Evolutionary conservation across 2,329 filamentous ascomycete species (phyloP).

Genomic region (Colletotrichum godetiae): DNA sequence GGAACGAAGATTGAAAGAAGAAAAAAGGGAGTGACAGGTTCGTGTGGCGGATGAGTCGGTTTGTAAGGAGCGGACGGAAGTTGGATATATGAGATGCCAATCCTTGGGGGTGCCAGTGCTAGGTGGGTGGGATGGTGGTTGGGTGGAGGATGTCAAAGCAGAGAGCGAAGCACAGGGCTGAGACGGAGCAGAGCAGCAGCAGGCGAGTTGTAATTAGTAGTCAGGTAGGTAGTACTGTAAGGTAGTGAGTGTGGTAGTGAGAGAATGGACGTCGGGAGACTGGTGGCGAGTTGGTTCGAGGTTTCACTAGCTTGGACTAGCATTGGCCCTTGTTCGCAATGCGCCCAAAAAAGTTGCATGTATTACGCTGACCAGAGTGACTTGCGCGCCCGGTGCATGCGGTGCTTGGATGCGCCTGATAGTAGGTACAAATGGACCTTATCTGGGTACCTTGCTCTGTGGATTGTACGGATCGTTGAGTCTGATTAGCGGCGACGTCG

Average conservation of each 20-base stretch:
- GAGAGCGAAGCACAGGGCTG: slow-evolving; percentile 28
- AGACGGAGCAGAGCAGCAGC: slow-evolving; percentile 7
- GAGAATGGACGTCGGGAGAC: slow-evolving; percentile 11
- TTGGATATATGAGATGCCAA: slow-evolving; percentile 11
- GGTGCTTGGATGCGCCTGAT: neutral
- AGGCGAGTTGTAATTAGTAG: neutral
- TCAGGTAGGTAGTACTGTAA: too few relatives aligned
- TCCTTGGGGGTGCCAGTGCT: neutral
- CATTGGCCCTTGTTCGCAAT: slow-evolving; percentile 32
- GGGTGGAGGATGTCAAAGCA: slow-evolving; percentile 24
- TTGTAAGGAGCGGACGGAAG: slow-evolving; percentile 13
- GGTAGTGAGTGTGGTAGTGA: neutral
- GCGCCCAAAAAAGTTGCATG: slow-evolving; percentile 4
- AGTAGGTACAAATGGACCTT: neutral
- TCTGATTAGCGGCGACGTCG: slow-evolving; percentile 28
- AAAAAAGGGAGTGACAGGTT: neutral
- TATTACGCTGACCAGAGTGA: neutral
- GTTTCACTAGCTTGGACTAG: slow-evolving; percentile 34
- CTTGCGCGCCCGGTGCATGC: neutral
- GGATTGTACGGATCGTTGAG: slow-evolving; percentile 11
- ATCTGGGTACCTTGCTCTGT: neutral
- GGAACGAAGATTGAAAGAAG: neutral
- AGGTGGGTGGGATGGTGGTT: neutral
- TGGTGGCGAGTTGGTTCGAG: slow-evolving; percentile 33
- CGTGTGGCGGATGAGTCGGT: neutral